A percentile compares a stretch with the other conserved stretches of the same genome.
These are phyloP conservation scores for Lactarius hengduanensis DNA, from an alignment of 768 basidiomycete genomes.

Conservation along the genomic window DNA sequence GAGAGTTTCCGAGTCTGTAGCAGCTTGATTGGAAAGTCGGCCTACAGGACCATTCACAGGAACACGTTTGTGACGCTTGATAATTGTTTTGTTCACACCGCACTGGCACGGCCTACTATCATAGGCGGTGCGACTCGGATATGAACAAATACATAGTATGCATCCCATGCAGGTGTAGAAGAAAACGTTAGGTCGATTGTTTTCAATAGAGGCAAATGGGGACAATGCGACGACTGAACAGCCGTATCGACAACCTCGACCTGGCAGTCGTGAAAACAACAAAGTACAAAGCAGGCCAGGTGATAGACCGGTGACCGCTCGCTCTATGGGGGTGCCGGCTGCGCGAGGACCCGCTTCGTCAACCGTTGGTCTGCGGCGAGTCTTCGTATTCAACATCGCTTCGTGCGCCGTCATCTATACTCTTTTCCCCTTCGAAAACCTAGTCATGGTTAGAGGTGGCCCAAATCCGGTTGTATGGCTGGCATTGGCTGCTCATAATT, in stretches of 20 bases:
- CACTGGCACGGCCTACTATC: slow-evolving; percentile 56
- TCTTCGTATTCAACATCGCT: neutral
- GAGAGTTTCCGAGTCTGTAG: too few species aligned
- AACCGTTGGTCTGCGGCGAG: neutral
- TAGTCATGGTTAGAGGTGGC: too few species aligned
- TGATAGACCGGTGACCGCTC: too few species aligned
- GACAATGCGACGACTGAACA: neutral
- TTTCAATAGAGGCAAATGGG: slow-evolving; percentile 2
- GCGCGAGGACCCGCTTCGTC: neutral
- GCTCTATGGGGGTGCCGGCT: too few species aligned
- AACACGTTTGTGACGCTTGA: too few species aligned
- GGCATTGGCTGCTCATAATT: neutral
- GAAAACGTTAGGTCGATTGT: slow-evolving; percentile 28
- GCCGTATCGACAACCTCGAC: neutral
- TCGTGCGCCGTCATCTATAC: too few species aligned
- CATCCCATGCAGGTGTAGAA: slow-evolving; percentile 77
- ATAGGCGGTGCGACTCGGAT: too few species aligned
- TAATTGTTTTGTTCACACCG: slow-evolving; percentile 45
- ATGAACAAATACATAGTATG: slow-evolving; percentile 43
- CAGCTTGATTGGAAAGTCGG: too few species aligned
- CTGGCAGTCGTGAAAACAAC: slow-evolving; percentile 19
- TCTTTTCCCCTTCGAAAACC: too few species aligned
- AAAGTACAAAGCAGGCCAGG: neutral
- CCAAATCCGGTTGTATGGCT: neutral
- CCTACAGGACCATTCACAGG: too few species aligned